Percentiles rank a stretch among this genome's conserved stretches.
Conservation (phyloP, 2,329 filamentous ascomycete genomes). For the Colletotrichum sp. region DNA sequence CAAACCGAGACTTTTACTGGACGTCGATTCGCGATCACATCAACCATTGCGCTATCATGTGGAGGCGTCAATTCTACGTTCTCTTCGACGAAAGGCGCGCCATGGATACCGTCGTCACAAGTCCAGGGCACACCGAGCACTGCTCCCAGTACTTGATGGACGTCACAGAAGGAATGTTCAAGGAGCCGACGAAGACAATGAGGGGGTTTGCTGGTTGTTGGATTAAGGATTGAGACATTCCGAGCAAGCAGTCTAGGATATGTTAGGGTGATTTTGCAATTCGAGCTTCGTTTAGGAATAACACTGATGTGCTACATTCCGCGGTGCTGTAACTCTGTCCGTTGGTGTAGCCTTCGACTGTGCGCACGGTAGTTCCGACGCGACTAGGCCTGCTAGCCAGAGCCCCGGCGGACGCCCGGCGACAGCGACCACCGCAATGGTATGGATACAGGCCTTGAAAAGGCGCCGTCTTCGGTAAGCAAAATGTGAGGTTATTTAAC, state of each 20-base stretch:
- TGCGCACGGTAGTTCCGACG: background rate
- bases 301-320: background rate
- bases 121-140: slow-evolving; percentile 29
- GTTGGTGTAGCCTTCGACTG: background rate
- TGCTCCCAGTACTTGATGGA: slow-evolving; percentile 31
- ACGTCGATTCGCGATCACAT: slow-evolving; percentile 28
- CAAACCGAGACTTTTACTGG: slow-evolving; percentile 25
- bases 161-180: slow-evolving; percentile 21
- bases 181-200: slow-evolving; percentile 20
- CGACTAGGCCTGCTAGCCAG: background rate
- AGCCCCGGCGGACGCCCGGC: background rate
- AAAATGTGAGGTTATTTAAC: background rate
- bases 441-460: background rate
- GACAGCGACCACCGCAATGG: background rate
- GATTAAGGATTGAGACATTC: background rate
- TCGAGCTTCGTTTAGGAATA: background rate
- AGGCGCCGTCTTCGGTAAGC: background rate
- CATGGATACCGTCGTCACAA: slow-evolving; percentile 26
- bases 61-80: slow-evolving; percentile 28
- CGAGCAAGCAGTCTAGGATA: background rate
- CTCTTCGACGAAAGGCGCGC: slow-evolving; percentile 25
- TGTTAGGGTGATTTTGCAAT: background rate
- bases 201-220: slow-evolving; percentile 18
- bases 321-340: background rate
- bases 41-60: slow-evolving; percentile 31